phyloP scores from a whole-genome alignment of 2,329 filamentous ascomycete species.

The Fusarium luffae region DNA sequence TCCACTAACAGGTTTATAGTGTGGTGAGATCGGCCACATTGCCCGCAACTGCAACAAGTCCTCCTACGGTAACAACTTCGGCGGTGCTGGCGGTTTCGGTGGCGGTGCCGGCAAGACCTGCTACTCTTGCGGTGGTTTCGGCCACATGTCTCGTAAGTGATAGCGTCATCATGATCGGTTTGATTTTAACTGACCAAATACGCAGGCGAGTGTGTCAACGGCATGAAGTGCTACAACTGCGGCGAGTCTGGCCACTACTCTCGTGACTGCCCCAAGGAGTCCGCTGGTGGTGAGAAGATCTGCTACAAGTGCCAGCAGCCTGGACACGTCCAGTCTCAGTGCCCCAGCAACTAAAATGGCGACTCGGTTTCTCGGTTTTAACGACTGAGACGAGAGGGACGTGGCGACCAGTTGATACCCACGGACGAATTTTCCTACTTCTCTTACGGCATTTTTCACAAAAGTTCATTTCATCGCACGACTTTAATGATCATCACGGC shows the following conservation, averaged over 20 bases:
- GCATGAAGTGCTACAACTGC: slow-evolving; percentile 99
- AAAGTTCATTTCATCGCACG: slow-evolving; percentile 48
- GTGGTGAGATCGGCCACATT: slow-evolving; percentile 95
- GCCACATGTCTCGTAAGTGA: slow-evolving; percentile 87
- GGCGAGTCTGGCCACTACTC: slow-evolving; percentile 93
- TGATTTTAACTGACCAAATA: slow-evolving; percentile 33
- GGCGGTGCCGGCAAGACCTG: slow-evolving; percentile 81
- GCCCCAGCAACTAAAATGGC: slow-evolving; percentile 77
- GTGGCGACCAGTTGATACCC: slow-evolving; percentile 58
- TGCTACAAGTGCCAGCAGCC: slow-evolving; percentile 94
- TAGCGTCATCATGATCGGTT: background rate
- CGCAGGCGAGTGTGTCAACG: slow-evolving; percentile 90
- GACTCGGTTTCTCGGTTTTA: slow-evolving; percentile 41
- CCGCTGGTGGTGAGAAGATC: slow-evolving; percentile 86
- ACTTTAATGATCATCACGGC: slow-evolving; percentile 47
- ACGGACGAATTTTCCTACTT: slow-evolving; percentile 50
- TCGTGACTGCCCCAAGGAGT: slow-evolving; percentile 95
- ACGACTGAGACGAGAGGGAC: slow-evolving; percentile 49
- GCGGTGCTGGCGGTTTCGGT: slow-evolving; percentile 58
- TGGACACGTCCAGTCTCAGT: slow-evolving; percentile 93
- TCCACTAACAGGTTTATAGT: slow-evolving; percentile 59
- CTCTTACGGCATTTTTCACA: slow-evolving; percentile 46
- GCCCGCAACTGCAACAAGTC: slow-evolving; percentile 87
- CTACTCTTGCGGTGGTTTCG: slow-evolving; percentile 97
- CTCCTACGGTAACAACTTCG: slow-evolving; percentile 61